Percentiles rank a stretch among this genome's conserved stretches.
These are phyloP conservation scores for Nakazawaea molendinolei DNA, from an alignment of 805 yeast genomes.

Conservation along the genomic window DNA sequence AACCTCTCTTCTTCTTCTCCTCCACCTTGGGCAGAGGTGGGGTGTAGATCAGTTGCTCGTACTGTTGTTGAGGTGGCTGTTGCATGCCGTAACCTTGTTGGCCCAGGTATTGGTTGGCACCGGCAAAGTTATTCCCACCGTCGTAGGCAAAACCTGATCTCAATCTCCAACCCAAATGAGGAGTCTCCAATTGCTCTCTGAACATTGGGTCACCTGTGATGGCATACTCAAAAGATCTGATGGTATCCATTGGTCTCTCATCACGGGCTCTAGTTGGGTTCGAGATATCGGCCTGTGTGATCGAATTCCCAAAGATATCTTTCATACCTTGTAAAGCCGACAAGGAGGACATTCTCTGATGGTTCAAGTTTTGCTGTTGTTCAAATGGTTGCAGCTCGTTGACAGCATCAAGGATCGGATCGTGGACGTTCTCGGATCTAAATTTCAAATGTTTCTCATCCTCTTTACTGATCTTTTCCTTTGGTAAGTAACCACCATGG, in stretches of 20 bases:
- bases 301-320: conserved; percentile 85
- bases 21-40: conserved; percentile 34
- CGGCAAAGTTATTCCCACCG: conserved; percentile 18
- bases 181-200: conserved; percentile 76
- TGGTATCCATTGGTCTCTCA: conserved; percentile 96
- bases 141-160: conserved; percentile 60
- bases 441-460: conserved; percentile 52
- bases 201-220: conserved; percentile 82
- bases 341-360: conserved; percentile 27
- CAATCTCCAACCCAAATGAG: conserved; percentile 77
- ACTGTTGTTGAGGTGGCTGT: conserved; percentile 14
- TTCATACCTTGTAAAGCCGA: conserved; percentile 45
- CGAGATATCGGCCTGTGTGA: conserved; percentile 74
- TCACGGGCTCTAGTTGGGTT: conserved; percentile 92
- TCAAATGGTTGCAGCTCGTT: conserved; percentile 96
- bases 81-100: too few species aligned
- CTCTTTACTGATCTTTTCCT: conserved; percentile 39
- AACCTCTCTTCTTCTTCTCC: conserved; percentile 72
- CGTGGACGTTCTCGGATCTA: conserved; percentile 68
- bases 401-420: conserved; percentile 89
- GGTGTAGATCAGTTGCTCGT: conserved; percentile 56
- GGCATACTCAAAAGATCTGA: conserved; percentile 87
- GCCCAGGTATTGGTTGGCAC: background rate
- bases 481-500: conserved; percentile 19
- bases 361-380: conserved; percentile 32